Evolutionary conservation across 495 filamentous ascomycete genomes (phyloP), one percentile per base, ranked within the genome.

Genomic region (Podospora anserina): DNA sequence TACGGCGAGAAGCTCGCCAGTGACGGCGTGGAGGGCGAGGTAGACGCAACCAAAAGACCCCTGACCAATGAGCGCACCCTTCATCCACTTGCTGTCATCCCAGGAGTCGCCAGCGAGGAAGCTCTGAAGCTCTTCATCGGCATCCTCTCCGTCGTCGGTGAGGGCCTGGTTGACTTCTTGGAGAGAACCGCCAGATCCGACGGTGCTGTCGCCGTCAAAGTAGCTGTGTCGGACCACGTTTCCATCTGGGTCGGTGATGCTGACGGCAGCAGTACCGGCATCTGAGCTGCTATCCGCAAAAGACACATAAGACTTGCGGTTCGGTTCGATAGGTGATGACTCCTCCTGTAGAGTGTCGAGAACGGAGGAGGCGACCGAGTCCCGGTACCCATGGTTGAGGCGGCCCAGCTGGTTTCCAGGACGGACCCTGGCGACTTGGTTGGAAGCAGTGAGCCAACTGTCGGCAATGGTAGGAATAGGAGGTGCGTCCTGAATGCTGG

Each of bases 31-130:
- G n/a, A 99, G 84, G 65, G 95, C 96, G 54, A 99, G 84, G 81
- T 93, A 99, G 62, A 99, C 95, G 71, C 92, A 94, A 73, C 95
- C 95, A 74, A 99, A 99, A 59, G 93, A 97, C 68, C 95, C 95
- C 78, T 97, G 93, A 59, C 95, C 95, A 72, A 99, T 99, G 61
- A 98, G 81, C 16, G 93, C 92, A 74, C 95, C 95, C 80, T 97
- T 97, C 93, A 99, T 99, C 93, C 96, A 99, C 75, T 94, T 93
- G 80, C 93, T 89, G 56, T 95, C 91, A 67, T 96, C 92, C 87
- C 95, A 97, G 30, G 92, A 92, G 75, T 97, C 94, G 44, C 92
- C 92, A 54, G 92, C 89, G 54, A 97, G 83, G 82, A 96, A 96
- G 72, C 83, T 86, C 69, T 92, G 89, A 5, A 94, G 83, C 65